These are phyloP conservation scores for Citrus unshiu DNA, from an alignment of 345 rosid species.

Conservation along the genomic window DNA sequence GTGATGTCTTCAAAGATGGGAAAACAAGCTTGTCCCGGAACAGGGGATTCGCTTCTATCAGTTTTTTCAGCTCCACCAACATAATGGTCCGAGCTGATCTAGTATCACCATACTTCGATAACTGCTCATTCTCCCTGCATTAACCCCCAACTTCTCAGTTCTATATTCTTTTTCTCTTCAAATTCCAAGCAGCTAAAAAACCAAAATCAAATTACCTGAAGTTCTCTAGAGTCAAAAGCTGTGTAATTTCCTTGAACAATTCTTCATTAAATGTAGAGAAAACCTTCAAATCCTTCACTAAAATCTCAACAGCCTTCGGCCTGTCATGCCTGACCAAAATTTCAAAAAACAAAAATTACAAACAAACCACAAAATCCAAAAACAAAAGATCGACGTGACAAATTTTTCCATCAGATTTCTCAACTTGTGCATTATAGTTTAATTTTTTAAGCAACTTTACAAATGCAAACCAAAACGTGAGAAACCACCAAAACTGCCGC, in stretches of 20 bases:
- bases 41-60: slow-evolving; percentile 33
- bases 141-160: background rate
- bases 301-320: slow-evolving; percentile 83
- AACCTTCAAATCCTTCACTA: slow-evolving; percentile 79
- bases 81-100: slow-evolving; percentile 34
- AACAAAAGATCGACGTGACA: background rate
- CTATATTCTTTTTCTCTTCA: background rate
- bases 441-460: background rate
- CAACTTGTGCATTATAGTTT: background rate
- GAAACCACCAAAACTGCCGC: background rate
- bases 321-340: slow-evolving; percentile 63
- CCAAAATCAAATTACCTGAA: slow-evolving; percentile 51
- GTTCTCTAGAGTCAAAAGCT: slow-evolving; percentile 72
- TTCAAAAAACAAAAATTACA: background rate
- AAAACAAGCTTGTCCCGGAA: slow-evolving; percentile 32
- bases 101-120: slow-evolving; percentile 34
- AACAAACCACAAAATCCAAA: slow-evolving; percentile 3
- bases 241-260: slow-evolving; percentile 87
- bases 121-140: slow-evolving; percentile 31
- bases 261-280: slow-evolving; percentile 86
- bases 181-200: background rate
- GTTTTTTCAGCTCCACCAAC: slow-evolving; percentile 29
- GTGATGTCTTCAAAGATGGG: slow-evolving; percentile 25
- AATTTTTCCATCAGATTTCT: background rate
- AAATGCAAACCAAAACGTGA: background rate